phyloP scores from a whole-genome alignment of 2,329 filamentous ascomycete genomes.

The Fusarium brachygibbosum region DNA sequence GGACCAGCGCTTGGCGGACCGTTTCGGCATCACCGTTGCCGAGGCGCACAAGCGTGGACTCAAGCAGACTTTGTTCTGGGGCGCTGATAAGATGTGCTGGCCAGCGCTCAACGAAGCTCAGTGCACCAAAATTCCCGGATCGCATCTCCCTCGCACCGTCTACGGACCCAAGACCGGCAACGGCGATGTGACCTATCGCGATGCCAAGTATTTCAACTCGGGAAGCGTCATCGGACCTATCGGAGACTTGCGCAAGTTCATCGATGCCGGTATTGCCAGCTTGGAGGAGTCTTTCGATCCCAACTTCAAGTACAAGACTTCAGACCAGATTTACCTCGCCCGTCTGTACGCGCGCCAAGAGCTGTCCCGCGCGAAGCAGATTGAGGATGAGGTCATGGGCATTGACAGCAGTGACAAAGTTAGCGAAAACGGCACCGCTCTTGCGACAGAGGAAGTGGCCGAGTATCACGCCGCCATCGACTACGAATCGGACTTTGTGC shows the following conservation, averaged over 20 bases:
- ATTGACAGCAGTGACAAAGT: neutral
- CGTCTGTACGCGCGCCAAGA: conserved; percentile 61
- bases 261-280: conserved; percentile 48
- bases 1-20: conserved; percentile 64
- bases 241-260: conserved; percentile 47
- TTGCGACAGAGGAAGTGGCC: conserved; percentile 25
- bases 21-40: conserved; percentile 59
- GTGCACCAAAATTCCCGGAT: conserved; percentile 58
- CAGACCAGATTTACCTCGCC: conserved; percentile 54
- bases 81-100: conserved; percentile 58
- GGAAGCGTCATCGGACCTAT: conserved; percentile 61
- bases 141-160: conserved; percentile 49
- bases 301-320: conserved; percentile 50
- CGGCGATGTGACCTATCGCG: conserved; percentile 50
- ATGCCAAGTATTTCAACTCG: conserved; percentile 61
- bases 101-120: conserved; percentile 49
- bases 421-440: conserved; percentile 3
- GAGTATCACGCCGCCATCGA: conserved; percentile 38
- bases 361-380: conserved; percentile 54
- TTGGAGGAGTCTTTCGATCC: conserved; percentile 54
- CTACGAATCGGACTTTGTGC: conserved; percentile 38
- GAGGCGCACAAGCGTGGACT: conserved; percentile 51
- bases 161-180: conserved; percentile 56
- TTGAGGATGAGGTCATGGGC: conserved; percentile 33
- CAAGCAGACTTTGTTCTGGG: conserved; percentile 59